Base-by-base conservation (phyloP, 495 filamentous ascomycete species). In the Penicillium tannophilum region DNA sequence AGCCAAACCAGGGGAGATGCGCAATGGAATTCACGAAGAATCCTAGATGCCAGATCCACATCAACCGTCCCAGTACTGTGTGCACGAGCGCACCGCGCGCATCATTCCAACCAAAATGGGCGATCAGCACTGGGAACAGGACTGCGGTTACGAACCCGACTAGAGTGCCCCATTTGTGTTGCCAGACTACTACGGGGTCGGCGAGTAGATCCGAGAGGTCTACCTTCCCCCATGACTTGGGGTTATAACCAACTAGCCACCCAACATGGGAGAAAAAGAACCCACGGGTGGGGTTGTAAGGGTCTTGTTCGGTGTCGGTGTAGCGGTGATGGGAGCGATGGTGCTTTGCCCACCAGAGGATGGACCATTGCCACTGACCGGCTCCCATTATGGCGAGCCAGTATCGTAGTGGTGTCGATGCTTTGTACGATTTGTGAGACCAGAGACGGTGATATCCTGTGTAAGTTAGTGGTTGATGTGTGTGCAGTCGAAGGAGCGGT, bases 1-100 rank as follows among this genome's bases (percentile, higher is more conserved):
- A 59, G n/a, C 71, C 71, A 19, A 64, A 53, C 63, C 64, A 73
- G 7, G 56, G n/a, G 1, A 51, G 43, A 47, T 74, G 71, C 5
- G 71, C 69, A 17, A 74, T 42, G 12, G 66, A 69, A 52, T 74
- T 74, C 54, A 74, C 65, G 41, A 68, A 69, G 47, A 72, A 74
- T 14, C 65, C 70, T 23, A 63, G 56, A 47, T 74, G 69, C 31
- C 64, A 59, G 16, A 62, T 35, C 30, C 28, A 35, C 28, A 17
- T 39, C 12, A 52, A n/a, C 17, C 49, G 30, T 5, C 16, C 31
- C 11, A 52, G 7, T 0, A 35, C 49, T 19, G 49, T 36, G n/a
- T 19, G 31, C 16, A 48, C 20, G 0, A 48, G 24, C 14, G 23
- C 46, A 26, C 70, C 71, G n/a, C 52, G 17, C 55, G 57, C 66